These are phyloP conservation scores for Neonectria ditissima DNA, from an alignment of 2,329 filamentous ascomycete species.

Conservation along the genomic window DNA sequence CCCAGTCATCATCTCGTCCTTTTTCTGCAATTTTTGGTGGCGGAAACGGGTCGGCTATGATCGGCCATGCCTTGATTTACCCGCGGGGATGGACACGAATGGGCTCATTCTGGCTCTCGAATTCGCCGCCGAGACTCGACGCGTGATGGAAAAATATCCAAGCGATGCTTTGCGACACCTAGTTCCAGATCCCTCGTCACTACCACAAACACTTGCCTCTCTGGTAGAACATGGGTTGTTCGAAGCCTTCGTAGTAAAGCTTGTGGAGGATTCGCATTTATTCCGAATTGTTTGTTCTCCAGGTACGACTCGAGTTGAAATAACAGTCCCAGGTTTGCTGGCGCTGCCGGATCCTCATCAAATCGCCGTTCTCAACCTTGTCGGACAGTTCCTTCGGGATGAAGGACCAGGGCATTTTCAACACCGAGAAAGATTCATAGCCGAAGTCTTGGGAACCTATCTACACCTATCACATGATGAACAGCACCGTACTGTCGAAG, in stretches of 20 bases:
- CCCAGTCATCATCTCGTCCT: slow-evolving; percentile 60
- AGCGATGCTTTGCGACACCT: slow-evolving; percentile 12
- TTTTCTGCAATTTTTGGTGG: slow-evolving; percentile 63
- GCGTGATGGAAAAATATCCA: slow-evolving; percentile 12
- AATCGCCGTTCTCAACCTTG: slow-evolving; percentile 9
- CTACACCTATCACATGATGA: neutral
- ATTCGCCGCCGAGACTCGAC: slow-evolving; percentile 25
- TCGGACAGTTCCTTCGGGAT: slow-evolving; percentile 17
- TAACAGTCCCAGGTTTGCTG: slow-evolving; percentile 9
- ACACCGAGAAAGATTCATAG: slow-evolving; percentile 33
- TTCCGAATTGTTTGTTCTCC: slow-evolving; percentile 1
- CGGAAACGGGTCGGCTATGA: slow-evolving; percentile 59
- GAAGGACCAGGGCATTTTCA: slow-evolving; percentile 26
- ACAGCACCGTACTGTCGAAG: neutral
- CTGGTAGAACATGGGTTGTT: slow-evolving; percentile 36
- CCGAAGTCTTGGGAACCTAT: slow-evolving; percentile 33
- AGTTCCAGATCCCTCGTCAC: neutral
- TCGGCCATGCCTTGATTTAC: slow-evolving; percentile 26
- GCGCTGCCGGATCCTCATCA: slow-evolving; percentile 21
- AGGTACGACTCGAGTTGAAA: neutral
- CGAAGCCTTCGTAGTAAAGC: slow-evolving; percentile 27
- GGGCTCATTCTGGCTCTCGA: slow-evolving; percentile 26
- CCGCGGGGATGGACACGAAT: neutral
- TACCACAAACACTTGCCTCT: slow-evolving; percentile 19
- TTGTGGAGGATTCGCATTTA: slow-evolving; percentile 16